A percentile compares a stretch with the other conserved stretches of the same genome.
Conservation (phyloP, 306 rosid species). For the Medicago ruthenica region DNA sequence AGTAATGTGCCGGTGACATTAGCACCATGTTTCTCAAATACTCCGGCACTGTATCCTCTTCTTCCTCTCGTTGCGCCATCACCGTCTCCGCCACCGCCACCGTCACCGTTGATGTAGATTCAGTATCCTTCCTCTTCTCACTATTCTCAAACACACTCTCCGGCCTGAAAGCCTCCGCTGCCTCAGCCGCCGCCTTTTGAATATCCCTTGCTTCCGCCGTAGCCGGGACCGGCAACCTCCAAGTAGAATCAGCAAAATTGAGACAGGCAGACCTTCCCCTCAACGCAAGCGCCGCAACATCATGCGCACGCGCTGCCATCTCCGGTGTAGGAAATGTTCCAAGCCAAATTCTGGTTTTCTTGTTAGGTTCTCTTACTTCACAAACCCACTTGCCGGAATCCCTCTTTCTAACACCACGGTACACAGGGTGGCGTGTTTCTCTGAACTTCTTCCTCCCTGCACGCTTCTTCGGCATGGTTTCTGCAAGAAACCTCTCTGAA, state of each 20-base stretch:
- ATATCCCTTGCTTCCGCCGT: constrained; percentile 68
- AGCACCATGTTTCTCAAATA: constrained; percentile 66
- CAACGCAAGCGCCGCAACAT: constrained; percentile 79
- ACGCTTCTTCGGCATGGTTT: constrained; percentile 72
- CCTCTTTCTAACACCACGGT: constrained; percentile 73
- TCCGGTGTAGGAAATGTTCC: constrained; percentile 77
- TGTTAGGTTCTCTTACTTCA: constrained; percentile 90
- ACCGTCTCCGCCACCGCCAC: background rate
- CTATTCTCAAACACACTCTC: constrained; percentile 24
- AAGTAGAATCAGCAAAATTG: constrained; percentile 77
- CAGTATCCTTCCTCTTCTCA: background rate
- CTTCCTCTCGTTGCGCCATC: constrained; percentile 44
- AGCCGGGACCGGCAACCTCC: constrained; percentile 67
- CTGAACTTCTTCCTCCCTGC: constrained; percentile 96
- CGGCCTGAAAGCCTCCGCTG: constrained; percentile 81
- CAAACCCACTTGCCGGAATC: constrained; percentile 91
- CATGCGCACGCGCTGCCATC: constrained; percentile 96
- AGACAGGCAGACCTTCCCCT: constrained; percentile 71
- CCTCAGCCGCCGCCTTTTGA: constrained; percentile 74
- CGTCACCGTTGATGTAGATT: no score
- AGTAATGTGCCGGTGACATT: constrained; percentile 57
- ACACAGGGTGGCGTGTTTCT: constrained; percentile 92
- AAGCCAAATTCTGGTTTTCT: constrained; percentile 68
- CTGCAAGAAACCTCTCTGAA: constrained; percentile 60
- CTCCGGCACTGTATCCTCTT: constrained; percentile 59